Evolutionary conservation across 2,329 filamentous ascomycete genomes (phyloP).

Genomic region (Endocalyx cinctus): DNA sequence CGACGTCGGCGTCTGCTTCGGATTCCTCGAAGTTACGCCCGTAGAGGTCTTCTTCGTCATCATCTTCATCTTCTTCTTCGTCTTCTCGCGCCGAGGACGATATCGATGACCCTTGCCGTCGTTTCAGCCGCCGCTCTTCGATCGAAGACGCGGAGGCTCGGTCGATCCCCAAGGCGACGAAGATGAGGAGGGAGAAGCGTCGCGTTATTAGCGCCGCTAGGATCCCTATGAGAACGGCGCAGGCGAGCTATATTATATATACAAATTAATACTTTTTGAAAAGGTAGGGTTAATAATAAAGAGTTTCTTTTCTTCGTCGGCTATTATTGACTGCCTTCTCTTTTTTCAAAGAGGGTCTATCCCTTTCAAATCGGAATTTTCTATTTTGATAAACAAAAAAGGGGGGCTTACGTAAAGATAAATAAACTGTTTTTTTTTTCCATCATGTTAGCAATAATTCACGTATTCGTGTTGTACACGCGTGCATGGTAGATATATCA

Average conservation of each 20-base stretch:
- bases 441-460: not conserved
- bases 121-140: not conserved
- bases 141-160: conserved; percentile 4
- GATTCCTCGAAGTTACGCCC: no score
- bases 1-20: conserved; percentile 1
- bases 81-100: conserved; percentile 2
- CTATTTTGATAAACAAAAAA: not conserved
- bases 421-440: conserved; percentile 17
- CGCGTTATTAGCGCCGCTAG: conserved; percentile 20
- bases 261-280: not conserved
- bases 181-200: conserved; percentile 22
- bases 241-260: conserved; percentile 19
- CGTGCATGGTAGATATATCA: no score
- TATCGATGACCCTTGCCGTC: not conserved
- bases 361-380: not conserved
- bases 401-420: conserved; percentile 26
- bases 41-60: not conserved
- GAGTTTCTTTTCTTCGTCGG: no score
- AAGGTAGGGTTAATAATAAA: not conserved
- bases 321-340: no score
- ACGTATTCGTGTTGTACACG: no score
- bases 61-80: conserved; percentile 6
- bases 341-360: not conserved
- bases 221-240: conserved; percentile 24
- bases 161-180: conserved; percentile 23